Evolutionary conservation across 192 early-diverging fungal species (phyloP), one percentile per base, ranked within the genome.

Genomic region (Linderina pennispora): DNA sequence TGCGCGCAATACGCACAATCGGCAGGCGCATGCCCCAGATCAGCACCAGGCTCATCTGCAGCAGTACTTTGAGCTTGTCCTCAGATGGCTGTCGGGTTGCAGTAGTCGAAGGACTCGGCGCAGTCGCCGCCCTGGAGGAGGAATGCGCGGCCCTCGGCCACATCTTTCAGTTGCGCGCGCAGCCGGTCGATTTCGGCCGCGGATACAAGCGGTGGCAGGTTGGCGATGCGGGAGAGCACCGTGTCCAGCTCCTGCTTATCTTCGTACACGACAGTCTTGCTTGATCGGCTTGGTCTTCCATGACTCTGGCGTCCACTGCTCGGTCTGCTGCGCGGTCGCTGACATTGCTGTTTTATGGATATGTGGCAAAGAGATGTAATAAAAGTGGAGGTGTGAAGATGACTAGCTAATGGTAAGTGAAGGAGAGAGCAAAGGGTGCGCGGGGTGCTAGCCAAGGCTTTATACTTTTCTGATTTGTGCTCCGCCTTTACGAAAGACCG

Each of bases 71-170:
- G 24, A 99, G 80, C 65, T 98, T 95, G 57, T 86, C 81, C 48
- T 94, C 90, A n/a, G 58, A 98, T 97, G 20, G 87, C 85, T 36
- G 81, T 78, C 75, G 88, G 57, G n/a, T 84, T 80, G 67, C 95
- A 98, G 66, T 98, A 98, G 54, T 98, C 92, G 66, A 98, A 98
- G 26, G 91, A 79, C 73, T 99, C 96, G 18, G 96, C 96, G 71
- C 96, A 99, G 70, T 97, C 96, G 43, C 96, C 96, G 47, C 96
- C 96, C 71, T 99, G 96, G 21, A 99, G 76, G 50, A 99, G 71
- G 49, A 99, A 97, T 8, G 92, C 82, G 47, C 92, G 88, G 50
- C 88, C 87, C 46, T 87, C 78, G 23, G 93, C 92, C 17, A 90
- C 92, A 65, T 97, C 86, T 14, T 76, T 76, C 23, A 99, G 80